Conservation (phyloP, 176 grass and related monocot genomes). For the Aegilops umbellulata region DNA sequence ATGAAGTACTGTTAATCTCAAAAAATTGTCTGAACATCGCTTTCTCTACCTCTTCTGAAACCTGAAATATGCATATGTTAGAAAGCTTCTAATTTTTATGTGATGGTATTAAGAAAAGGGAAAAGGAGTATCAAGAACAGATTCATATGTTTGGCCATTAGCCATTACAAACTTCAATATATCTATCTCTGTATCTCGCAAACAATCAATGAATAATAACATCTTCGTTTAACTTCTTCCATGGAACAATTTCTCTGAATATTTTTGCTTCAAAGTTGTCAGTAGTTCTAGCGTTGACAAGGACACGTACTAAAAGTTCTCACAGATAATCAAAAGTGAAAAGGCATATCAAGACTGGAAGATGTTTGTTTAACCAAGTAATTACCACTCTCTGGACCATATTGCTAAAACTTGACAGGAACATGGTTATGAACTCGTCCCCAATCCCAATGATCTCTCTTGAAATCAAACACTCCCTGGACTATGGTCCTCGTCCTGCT, state of each 20-base stretch:
- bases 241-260: too few relatives aligned
- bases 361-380: too few relatives aligned
- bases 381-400: too few relatives aligned
- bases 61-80: slow-evolving; percentile 21
- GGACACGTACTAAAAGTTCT: too few relatives aligned
- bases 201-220: not conserved
- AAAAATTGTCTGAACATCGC: too few relatives aligned
- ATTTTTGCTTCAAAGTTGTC: too few relatives aligned
- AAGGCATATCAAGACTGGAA: too few relatives aligned
- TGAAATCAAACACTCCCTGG: slow-evolving; percentile 30
- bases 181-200: not conserved
- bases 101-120: not conserved
- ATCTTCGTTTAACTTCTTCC: not conserved
- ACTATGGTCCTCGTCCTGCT: slow-evolving; percentile 7
- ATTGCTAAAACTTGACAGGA: too few relatives aligned
- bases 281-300: too few relatives aligned
- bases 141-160: not conserved
- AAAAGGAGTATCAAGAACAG: not conserved
- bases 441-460: not conserved
- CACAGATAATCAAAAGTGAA: too few relatives aligned
- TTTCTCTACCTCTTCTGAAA: slow-evolving; percentile 47
- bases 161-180: not conserved
- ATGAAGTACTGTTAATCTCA: too few relatives aligned
- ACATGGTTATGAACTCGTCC: too few relatives aligned
- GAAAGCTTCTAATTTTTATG: not conserved